Conservation (phyloP, 2,329 filamentous ascomycete species). For the Fusarium citri region DNA sequence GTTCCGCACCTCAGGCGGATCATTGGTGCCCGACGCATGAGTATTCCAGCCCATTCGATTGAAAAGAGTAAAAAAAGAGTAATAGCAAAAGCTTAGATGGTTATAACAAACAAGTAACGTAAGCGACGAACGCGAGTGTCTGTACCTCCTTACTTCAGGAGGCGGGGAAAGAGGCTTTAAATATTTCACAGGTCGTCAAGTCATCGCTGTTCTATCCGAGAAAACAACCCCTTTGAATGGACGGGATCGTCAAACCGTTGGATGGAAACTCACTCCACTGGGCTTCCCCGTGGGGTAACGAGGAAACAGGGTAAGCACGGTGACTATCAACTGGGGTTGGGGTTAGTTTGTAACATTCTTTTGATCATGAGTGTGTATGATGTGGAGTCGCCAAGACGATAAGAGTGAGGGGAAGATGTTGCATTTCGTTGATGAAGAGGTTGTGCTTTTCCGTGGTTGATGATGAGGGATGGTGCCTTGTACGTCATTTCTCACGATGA, state of each 20-base stretch:
- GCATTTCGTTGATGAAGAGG: not conserved
- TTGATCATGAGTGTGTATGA: conserved; percentile 27
- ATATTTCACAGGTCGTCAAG: not conserved
- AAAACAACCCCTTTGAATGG: not conserved
- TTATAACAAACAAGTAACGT: not conserved
- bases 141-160: not conserved
- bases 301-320: conserved; percentile 11
- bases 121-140: conserved; percentile 1
- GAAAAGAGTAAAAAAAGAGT: not conserved
- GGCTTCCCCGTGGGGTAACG: conserved; percentile 40
- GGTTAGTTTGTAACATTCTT: conserved; percentile 1
- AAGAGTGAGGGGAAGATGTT: conserved; percentile 7
- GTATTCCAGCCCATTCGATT: conserved; percentile 47
- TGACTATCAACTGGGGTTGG: conserved; percentile 6
- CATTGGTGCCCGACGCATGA: conserved; percentile 53
- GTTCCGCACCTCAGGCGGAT: conserved; percentile 51
- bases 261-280: conserved; percentile 22
- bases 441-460: conserved; percentile 7
- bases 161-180: conserved; percentile 23
- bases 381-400: conserved; percentile 33
- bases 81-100: not conserved
- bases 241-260: conserved; percentile 18
- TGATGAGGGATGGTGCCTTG: not conserved
- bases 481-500: not conserved
- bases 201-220: not conserved